Evolutionary conservation across 2,329 filamentous ascomycete species (phyloP), one percentile per base, ranked within the genome.

Genomic region (Pseudopithomyces maydicus): DNA sequence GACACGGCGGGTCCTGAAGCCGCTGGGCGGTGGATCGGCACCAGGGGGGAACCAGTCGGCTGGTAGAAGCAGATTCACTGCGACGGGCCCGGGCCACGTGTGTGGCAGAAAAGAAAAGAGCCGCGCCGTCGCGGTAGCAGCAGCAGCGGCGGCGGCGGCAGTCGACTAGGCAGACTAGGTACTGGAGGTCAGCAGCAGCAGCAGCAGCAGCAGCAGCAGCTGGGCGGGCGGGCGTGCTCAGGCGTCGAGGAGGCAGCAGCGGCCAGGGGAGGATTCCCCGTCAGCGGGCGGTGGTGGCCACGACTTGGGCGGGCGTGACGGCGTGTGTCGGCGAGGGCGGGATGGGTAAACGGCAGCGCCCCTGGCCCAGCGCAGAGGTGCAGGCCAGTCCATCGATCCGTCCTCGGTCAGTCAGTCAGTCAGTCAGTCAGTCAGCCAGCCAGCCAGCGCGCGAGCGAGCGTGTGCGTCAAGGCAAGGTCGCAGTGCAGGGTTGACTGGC

Each of bases 41-140:
- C 55, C 57, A 64, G 61, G 59, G 61, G 58, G 47, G 12, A 65
- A 70, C 69, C 68, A 62, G 52, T 47, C 55, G 55, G 61, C 59
- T 65, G 69, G 69, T 64, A 65, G 63, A 52, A 59, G 57, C 62
- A 50, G 68, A 67, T 72, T 71, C 66, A 64, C 58, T 64, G 55
- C 58, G 38, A 51, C 38, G 54, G 57, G 58, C 56, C 58, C 56
- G 56, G 63, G 65, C 66, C 68, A 68, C 66, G 66, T 70, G 66
- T 62, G 63, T 43, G 51, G 47, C 53, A 54, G 42, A 35, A 49
- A 12, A 38, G 38, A 23, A 33, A 17, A 36, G 41, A 46, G 47
- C 48, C 49, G 53, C 49, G n/a, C 57, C 57, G 50, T 59, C 39
- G 56, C 46, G 47, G 49, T 54, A 51, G 22, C 54, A 17, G 29